Evolutionary conservation across 768 basidiomycete genomes (phyloP).

Genomic region (Tulasnella sp.): DNA sequence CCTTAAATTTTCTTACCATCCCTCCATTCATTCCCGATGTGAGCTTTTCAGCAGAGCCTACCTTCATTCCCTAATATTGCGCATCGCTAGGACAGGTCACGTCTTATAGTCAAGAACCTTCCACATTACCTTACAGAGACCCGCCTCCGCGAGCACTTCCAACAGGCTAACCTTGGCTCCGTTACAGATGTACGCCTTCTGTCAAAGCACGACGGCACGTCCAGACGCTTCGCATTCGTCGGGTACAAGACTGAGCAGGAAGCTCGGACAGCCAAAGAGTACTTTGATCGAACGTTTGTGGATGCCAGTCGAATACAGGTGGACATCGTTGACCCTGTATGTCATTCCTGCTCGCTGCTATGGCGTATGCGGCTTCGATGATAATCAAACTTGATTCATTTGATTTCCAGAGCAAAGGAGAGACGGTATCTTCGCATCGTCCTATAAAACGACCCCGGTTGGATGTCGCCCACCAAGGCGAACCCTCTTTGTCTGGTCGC

Average conservation of each 20-base stretch:
- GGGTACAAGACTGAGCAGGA: conserved; percentile 78
- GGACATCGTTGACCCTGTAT: conserved; percentile 58
- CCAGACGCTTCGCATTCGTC: conserved; percentile 83
- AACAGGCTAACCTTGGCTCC: conserved; percentile 48
- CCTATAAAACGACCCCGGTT: conserved; percentile 61
- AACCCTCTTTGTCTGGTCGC: not conserved
- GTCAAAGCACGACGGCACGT: conserved; percentile 56
- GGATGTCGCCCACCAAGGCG: not conserved
- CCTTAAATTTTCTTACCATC: not conserved
- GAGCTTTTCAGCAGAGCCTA: no score
- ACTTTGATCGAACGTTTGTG: conserved; percentile 78
- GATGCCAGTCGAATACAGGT: conserved; percentile 71
- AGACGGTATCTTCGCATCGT: conserved; percentile 41
- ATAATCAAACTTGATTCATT: not conserved
- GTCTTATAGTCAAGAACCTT: conserved; percentile 74
- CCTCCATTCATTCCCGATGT: no score
- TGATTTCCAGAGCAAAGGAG: conserved; percentile 42
- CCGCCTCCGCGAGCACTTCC: conserved; percentile 57
- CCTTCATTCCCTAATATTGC: not conserved
- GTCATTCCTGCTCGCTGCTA: conserved; percentile 24
- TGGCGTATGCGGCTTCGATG: not conserved
- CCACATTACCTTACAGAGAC: conserved; percentile 57
- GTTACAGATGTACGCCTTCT: conserved; percentile 85
- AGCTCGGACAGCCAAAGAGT: conserved; percentile 61
- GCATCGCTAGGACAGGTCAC: conserved; percentile 45